These are phyloP conservation scores for Arthromyces matolae DNA, from an alignment of 768 basidiomycete genomes.

Conservation along the genomic window DNA sequence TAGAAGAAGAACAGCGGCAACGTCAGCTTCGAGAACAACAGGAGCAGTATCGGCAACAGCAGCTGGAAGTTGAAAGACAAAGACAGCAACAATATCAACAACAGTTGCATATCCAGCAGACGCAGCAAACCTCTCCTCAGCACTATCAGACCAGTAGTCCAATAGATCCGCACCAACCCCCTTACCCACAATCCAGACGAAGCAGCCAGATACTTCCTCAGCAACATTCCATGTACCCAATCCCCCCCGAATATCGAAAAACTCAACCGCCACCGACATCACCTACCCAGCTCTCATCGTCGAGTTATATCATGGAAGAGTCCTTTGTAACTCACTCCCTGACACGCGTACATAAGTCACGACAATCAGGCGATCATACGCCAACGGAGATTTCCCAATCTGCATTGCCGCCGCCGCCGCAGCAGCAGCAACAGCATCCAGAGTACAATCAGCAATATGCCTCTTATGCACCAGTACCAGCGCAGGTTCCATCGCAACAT, in stretches of 20 bases:
- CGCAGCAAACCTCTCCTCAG: constrained; percentile 9
- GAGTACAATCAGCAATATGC: not conserved
- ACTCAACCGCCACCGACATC: not conserved
- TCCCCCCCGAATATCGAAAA: constrained; percentile 22
- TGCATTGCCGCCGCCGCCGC: not conserved
- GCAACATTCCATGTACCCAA: constrained; percentile 32
- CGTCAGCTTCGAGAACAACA: constrained; percentile 20
- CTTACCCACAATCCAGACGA: too few relatives aligned
- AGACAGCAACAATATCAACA: constrained; percentile 16
- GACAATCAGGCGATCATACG: not conserved
- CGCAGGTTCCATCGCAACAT: not conserved
- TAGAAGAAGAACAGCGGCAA: constrained; percentile 20
- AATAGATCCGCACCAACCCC: not conserved
- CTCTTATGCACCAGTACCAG: not conserved
- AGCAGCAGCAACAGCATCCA: too few relatives aligned
- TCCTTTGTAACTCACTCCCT: not conserved
- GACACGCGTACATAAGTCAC: not conserved
- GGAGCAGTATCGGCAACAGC: constrained; percentile 18
- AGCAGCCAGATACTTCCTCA: constrained; percentile 6
- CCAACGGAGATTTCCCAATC: not conserved
- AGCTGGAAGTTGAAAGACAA: constrained; percentile 18
- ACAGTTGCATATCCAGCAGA: constrained; percentile 6
- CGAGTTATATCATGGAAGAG: too few relatives aligned
- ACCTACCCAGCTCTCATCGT: not conserved
- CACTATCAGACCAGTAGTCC: not conserved